Percentiles rank a stretch among this genome's conserved stretches.
Conservation (phyloP, 1,139 yeast genomes). For the Kurtzmaniella quercitrusa region DNA sequence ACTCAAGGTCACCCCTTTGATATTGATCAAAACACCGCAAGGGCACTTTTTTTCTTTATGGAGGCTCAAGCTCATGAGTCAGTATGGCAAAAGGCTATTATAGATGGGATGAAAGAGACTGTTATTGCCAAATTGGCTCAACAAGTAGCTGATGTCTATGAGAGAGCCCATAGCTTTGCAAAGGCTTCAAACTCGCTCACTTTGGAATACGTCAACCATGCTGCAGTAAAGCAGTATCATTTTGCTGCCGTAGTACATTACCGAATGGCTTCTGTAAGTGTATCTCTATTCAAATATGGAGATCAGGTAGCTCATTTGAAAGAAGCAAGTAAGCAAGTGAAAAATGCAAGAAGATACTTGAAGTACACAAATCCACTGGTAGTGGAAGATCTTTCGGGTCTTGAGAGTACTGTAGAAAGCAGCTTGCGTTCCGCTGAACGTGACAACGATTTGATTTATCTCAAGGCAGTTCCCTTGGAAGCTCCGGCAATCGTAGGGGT, state of each 20-base stretch:
- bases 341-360: slow-evolving; percentile 32
- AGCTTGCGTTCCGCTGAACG: slow-evolving; percentile 57
- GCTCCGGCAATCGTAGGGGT: slow-evolving; percentile 46
- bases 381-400: slow-evolving; percentile 46
- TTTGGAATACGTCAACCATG: slow-evolving; percentile 62
- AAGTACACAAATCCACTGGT: slow-evolving; percentile 42
- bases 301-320: slow-evolving; percentile 60
- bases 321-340: slow-evolving; percentile 23
- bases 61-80: slow-evolving; percentile 87
- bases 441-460: slow-evolving; percentile 78
- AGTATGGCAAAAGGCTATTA: slow-evolving; percentile 72
- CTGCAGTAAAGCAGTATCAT: slow-evolving; percentile 55
- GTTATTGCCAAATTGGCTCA: slow-evolving; percentile 60
- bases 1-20: slow-evolving; percentile 18
- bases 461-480: slow-evolving; percentile 57
- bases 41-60: slow-evolving; percentile 40
- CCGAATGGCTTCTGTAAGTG: slow-evolving; percentile 50
- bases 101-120: slow-evolving; percentile 49
- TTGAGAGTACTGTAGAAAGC: slow-evolving; percentile 39
- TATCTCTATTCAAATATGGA: slow-evolving; percentile 56
- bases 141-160: slow-evolving; percentile 59
- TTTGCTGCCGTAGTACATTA: slow-evolving; percentile 69
- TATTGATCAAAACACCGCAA: slow-evolving; percentile 23
- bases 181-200: slow-evolving; percentile 48
- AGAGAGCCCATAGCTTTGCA: slow-evolving; percentile 40